A percentile compares a stretch with the other conserved stretches of the same genome.
phyloP scores from a whole-genome alignment of 2,329 filamentous ascomycete genomes.

The Botrytis tulipae region DNA sequence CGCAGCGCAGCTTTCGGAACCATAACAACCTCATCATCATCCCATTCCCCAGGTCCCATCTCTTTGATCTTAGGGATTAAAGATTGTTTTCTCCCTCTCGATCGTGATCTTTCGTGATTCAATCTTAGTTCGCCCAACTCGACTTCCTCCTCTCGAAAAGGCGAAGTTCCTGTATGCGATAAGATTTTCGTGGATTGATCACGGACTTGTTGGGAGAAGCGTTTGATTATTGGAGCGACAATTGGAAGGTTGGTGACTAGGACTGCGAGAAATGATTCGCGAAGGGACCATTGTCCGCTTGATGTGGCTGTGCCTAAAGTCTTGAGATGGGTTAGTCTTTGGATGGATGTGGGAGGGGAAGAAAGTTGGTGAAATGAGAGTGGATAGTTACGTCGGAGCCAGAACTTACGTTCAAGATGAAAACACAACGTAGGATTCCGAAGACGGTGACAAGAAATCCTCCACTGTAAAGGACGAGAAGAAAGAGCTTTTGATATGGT shows the following conservation, averaged over 20 bases:
- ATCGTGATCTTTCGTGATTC: background rate
- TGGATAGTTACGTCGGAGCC: background rate
- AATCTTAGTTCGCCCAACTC: background rate
- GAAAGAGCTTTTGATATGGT: conserved; percentile 6
- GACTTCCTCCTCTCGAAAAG: background rate
- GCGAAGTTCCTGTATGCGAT: background rate
- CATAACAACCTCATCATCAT: conserved; percentile 12
- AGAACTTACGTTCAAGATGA: conserved; percentile 3
- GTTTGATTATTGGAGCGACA: conserved; percentile 2
- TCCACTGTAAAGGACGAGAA: conserved; percentile 10
- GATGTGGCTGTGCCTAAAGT: background rate
- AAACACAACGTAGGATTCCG: conserved; percentile 1
- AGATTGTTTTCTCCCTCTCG: background rate
- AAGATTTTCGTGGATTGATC: conserved; percentile 1
- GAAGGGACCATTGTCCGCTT: background rate
- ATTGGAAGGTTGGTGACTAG: conserved; percentile 11
- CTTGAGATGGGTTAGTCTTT: background rate
- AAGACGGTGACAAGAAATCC: conserved; percentile 14
- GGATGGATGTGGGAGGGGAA: background rate
- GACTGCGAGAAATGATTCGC: conserved; percentile 16
- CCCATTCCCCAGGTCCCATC: background rate
- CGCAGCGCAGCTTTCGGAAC: conserved; percentile 5
- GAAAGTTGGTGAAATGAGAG: background rate
- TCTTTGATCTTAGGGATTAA: background rate
- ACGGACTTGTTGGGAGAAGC: background rate